Evolutionary conservation across 2,329 filamentous ascomycete species (phyloP).

Genomic region (Xylaria sp.): DNA sequence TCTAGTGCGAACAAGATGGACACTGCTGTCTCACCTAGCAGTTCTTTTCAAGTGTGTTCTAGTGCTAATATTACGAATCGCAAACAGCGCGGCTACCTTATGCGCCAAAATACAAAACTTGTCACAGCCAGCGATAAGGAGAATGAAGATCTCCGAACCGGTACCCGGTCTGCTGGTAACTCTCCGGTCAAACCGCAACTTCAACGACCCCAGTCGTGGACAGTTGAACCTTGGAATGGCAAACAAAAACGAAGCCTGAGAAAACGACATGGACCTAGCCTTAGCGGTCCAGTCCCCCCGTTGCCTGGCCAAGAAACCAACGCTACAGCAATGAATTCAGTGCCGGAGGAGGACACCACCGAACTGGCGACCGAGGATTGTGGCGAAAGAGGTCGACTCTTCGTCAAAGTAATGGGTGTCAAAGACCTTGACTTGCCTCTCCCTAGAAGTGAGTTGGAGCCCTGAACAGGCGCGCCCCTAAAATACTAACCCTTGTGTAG

Average conservation of each 20-base stretch:
- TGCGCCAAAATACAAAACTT: conserved; percentile 98
- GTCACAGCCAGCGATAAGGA: conserved; percentile 89
- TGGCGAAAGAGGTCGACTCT: conserved; percentile 87
- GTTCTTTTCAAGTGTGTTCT: conserved; percentile 43
- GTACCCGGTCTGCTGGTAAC: conserved; percentile 71
- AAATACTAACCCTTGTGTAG: conserved; percentile 56
- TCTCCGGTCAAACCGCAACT: conserved; percentile 77
- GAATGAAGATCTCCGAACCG: conserved; percentile 62
- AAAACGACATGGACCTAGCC: conserved; percentile 62
- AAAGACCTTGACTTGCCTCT: conserved; percentile 94
- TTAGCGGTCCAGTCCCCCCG: conserved; percentile 77
- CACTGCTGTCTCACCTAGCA: conserved; percentile 36
- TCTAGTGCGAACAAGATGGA: conserved; percentile 49
- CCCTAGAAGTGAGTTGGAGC: conserved; percentile 78
- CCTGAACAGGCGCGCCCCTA: background rate
- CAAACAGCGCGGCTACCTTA: conserved; percentile 95
- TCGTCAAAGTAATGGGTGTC: conserved; percentile 98
- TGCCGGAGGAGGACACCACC: conserved; percentile 74
- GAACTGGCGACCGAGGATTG: conserved; percentile 76
- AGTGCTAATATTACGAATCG: conserved; percentile 72
- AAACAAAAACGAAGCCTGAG: conserved; percentile 74
- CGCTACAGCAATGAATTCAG: conserved; percentile 70
- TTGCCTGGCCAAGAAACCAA: conserved; percentile 90
- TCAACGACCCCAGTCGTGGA: conserved; percentile 88
- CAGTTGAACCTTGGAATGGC: conserved; percentile 95